Evolutionary conservation across 306 rosid species (phyloP).

Genomic region (Lithocarpus polystachyus): DNA sequence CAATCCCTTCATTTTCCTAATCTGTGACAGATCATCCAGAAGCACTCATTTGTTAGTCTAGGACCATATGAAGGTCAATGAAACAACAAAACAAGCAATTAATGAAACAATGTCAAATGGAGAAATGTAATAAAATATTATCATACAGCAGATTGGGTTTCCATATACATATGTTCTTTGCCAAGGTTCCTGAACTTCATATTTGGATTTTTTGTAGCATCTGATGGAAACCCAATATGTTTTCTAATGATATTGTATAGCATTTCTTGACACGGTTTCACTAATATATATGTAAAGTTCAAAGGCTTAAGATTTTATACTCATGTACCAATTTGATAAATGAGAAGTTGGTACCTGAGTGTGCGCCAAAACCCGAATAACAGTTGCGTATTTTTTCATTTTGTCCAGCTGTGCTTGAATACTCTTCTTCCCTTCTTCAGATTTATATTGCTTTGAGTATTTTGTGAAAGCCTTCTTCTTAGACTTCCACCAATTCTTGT

Average conservation of each 20-base stretch:
- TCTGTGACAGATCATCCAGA: conserved; percentile 31
- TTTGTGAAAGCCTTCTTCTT: conserved; percentile 87
- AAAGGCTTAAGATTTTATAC: background rate
- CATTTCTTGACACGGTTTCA: too few species aligned
- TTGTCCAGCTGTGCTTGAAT: conserved; percentile 70
- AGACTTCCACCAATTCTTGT: conserved; percentile 88
- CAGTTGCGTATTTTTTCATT: conserved; percentile 64
- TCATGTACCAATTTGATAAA: background rate
- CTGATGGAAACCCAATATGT: too few species aligned
- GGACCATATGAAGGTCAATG: background rate
- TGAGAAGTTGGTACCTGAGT: conserved; percentile 51
- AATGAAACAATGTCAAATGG: background rate
- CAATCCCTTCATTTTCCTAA: conserved; percentile 79
- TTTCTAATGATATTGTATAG: too few species aligned
- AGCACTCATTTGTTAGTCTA: background rate
- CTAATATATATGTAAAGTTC: too few species aligned
- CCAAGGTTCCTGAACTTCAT: too few species aligned
- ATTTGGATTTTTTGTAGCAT: too few species aligned
- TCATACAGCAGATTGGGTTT: too few species aligned
- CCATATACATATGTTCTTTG: too few species aligned
- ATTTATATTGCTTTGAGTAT: conserved; percentile 65
- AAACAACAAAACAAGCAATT: background rate
- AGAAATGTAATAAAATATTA: background rate
- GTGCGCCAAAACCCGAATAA: conserved; percentile 78
- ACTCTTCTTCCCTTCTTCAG: conserved; percentile 72